Base-by-base conservation (phyloP, 164 flowering plant species). In the Stephania cephalantha region DNA sequence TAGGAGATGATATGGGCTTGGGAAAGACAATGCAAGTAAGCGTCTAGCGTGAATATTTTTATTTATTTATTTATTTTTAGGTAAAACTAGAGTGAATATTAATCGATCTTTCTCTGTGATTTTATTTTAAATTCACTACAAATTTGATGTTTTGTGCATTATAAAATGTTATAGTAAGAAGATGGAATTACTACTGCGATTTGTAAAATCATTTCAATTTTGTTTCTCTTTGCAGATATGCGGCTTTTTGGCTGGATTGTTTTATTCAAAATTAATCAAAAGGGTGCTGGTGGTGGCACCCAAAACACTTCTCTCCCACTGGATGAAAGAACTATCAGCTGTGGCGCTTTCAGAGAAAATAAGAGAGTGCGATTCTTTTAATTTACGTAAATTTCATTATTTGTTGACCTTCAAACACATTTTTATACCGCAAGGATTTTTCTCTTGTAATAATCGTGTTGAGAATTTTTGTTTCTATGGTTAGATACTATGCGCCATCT, bases 11-110 rank as follows among this genome's bases (percentile, higher is more conserved):
- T 73, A 96, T 96, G 99, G 99, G 99, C 7, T 77, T 96, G 52
- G 99, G 99, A 25, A 96, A 96, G 83, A 96, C 99, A 72, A 94
- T 96, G 98, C 99, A 94, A 94, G 99, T 93, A 85, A 73, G 67
- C 8, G 1, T 48, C 7, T 7, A 15, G 66, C 9, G 22, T 61
- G 66, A 18, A 61, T 6, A 13, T 55, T 15, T 55, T 55, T 55
- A 12, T 55, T 13, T 55, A 25, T 25, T 25, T 25, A 25, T 25
- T 25, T 25, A 25, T 25, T 25, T 25, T 25, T 25, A 25, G 25
- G 25, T 25, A 25, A 25, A 25, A 25, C 7, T 7, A 15, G 29
- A 3, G 22, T 61, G 66, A 18, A 61, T 13, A 53, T 53, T 63
- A 13, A 15, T 48, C 4, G 18, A 10, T 55, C 6, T 29, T 20